Evolutionary conservation across 2,329 filamentous ascomycete genomes (phyloP).

Genomic region (Fusarium irregulare): DNA sequence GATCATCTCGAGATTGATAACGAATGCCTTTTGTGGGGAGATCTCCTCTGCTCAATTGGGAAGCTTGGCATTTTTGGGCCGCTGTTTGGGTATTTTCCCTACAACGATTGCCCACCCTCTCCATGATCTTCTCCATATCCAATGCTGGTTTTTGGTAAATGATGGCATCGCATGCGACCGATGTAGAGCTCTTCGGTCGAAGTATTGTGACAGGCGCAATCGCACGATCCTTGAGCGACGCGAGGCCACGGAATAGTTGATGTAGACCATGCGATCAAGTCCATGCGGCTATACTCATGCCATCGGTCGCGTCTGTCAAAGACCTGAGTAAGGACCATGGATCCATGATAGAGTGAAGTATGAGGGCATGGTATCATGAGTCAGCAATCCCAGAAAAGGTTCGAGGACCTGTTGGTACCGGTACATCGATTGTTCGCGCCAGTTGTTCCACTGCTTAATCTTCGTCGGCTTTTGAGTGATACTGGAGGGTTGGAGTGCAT

Average conservation of each 20-base stretch:
- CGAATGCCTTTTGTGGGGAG: neutral
- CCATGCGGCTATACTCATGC: constrained; percentile 21
- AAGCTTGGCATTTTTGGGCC: neutral
- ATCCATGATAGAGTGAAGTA: constrained; percentile 5
- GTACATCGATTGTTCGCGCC: constrained; percentile 25
- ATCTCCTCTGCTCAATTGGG: neutral
- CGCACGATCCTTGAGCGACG: neutral
- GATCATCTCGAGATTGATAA: constrained; percentile 39
- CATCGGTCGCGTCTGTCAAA: constrained; percentile 9
- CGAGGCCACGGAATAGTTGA: neutral
- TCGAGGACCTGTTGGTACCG: constrained; percentile 7
- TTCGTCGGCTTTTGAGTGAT: constrained; percentile 13
- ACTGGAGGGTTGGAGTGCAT: constrained; percentile 18
- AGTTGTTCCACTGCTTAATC: constrained; percentile 36
- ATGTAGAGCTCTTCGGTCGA: neutral
- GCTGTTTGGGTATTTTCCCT: neutral
- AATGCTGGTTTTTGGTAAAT: neutral
- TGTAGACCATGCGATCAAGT: neutral
- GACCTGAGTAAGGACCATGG: constrained; percentile 6
- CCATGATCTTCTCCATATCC: neutral
- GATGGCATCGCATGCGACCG: neutral
- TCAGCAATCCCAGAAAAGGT: constrained; percentile 5
- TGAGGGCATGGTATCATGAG: constrained; percentile 16
- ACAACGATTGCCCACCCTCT: neutral
- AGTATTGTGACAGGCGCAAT: neutral